Evolutionary conservation across 2,329 filamentous ascomycete genomes (phyloP).

Genomic region (Graphium sp.): DNA sequence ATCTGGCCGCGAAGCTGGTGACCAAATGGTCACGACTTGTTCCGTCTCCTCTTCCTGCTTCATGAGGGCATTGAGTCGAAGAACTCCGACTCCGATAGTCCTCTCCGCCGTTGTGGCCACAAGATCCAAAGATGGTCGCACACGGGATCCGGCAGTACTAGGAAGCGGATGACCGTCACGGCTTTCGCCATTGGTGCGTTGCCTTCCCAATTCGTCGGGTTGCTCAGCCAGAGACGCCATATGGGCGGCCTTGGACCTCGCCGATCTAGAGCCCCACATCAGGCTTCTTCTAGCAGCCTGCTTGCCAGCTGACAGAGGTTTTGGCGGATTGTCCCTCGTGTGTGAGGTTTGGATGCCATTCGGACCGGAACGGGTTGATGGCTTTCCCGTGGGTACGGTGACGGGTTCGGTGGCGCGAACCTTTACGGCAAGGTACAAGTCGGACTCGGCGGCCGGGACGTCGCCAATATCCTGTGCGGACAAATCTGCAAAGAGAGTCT

Average conservation of each 20-base stretch:
- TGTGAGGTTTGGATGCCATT: slow-evolving; percentile 21
- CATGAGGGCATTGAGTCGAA: slow-evolving; percentile 61
- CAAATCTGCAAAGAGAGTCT: slow-evolving; percentile 77
- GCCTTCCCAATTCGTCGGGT: too few relatives aligned
- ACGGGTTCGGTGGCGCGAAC: slow-evolving; percentile 46
- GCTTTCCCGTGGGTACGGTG: slow-evolving; percentile 21
- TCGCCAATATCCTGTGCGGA: slow-evolving; percentile 58
- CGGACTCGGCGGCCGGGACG: slow-evolving; percentile 43
- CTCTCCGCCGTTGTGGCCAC: slow-evolving; percentile 20
- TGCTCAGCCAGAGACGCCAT: slow-evolving; percentile 37
- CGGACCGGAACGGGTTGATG: slow-evolving; percentile 32
- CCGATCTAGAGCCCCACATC: slow-evolving; percentile 50
- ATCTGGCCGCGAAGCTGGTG: slow-evolving; percentile 35
- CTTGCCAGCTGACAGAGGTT: slow-evolving; percentile 29
- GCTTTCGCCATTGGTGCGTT: slow-evolving; percentile 20
- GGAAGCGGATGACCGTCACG: slow-evolving; percentile 29
- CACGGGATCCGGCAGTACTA: slow-evolving; percentile 38
- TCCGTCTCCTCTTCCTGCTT: slow-evolving; percentile 63
- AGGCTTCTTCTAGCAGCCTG: slow-evolving; percentile 43
- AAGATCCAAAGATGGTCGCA: slow-evolving; percentile 19
- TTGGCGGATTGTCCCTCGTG: slow-evolving; percentile 22
- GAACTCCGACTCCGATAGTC: slow-evolving; percentile 58
- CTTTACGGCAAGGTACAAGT: slow-evolving; percentile 72
- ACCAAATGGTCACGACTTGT: slow-evolving; percentile 64
- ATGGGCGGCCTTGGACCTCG: slow-evolving; percentile 32